These are phyloP conservation scores for Liriodendron chinense DNA, from an alignment of 164 flowering plant genomes.

Conservation along the genomic window DNA sequence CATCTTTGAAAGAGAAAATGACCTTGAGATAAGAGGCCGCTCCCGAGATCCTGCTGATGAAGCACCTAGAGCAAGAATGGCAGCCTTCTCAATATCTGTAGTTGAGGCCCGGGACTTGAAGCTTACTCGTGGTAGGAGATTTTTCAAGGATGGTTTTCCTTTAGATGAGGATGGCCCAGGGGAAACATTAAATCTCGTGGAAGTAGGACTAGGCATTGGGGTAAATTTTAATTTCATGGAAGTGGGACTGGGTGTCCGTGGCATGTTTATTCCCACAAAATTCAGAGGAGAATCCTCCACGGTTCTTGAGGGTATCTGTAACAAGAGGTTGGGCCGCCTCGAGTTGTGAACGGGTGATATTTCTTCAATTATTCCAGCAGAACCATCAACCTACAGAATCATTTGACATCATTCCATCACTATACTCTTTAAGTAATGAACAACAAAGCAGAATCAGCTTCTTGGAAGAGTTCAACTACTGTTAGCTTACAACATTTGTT, in stretches of 20 bases:
- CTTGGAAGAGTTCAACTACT: background rate
- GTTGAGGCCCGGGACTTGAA: constrained; percentile 49
- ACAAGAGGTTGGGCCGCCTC: constrained; percentile 22
- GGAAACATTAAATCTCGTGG: constrained; percentile 24
- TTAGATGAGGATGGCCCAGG: constrained; percentile 45
- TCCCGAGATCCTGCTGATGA: constrained; percentile 34
- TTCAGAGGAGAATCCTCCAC: constrained; percentile 30
- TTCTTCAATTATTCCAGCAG: constrained; percentile 45
- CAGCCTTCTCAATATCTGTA: constrained; percentile 73
- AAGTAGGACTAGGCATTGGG: constrained; percentile 46
- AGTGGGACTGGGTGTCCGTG: constrained; percentile 38
- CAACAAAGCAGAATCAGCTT: background rate
- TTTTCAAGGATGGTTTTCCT: constrained; percentile 48
- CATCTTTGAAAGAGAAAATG: constrained; percentile 62
- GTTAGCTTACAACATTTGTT: background rate
- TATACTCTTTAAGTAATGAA: background rate
- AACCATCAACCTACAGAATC: constrained; percentile 31
- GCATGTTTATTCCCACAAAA: constrained; percentile 39
- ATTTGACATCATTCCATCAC: constrained; percentile 1
- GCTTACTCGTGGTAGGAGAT: constrained; percentile 65
- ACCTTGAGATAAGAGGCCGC: constrained; percentile 43
- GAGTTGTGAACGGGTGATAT: constrained; percentile 17
- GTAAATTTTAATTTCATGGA: constrained; percentile 43
- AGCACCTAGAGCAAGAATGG: constrained; percentile 43
- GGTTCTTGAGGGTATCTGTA: constrained; percentile 41